phyloP scores from a whole-genome alignment of 2,329 filamentous ascomycete genomes.

The Chaetomium globosum region DNA sequence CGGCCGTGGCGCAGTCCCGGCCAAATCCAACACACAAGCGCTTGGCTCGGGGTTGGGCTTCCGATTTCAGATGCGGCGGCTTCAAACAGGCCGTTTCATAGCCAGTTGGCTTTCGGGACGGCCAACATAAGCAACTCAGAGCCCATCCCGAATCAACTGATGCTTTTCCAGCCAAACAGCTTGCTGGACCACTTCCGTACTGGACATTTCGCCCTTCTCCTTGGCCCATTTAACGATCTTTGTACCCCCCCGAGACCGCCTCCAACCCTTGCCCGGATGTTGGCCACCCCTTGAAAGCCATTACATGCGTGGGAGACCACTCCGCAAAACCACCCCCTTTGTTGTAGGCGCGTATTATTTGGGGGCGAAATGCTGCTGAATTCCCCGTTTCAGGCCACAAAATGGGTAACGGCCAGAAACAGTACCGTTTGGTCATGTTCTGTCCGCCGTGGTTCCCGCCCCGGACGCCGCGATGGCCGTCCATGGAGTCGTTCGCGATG shows the following conservation, averaged over 20 bases:
- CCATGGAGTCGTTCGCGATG: constrained; percentile 2
- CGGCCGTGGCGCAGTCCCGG: not conserved
- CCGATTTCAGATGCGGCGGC: constrained; percentile 18
- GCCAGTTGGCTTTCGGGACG: not conserved
- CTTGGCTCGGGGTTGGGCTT: not conserved
- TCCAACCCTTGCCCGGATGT: not conserved
- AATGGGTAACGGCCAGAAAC: constrained; percentile 10
- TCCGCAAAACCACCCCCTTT: not conserved
- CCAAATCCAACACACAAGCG: not conserved
- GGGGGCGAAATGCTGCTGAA: not conserved
- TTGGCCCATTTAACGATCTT: not conserved
- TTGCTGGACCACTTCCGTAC: not conserved
- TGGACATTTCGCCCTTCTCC: not conserved
- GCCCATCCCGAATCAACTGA: not conserved
- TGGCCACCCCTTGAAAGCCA: constrained; percentile 1
- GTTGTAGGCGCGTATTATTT: not conserved
- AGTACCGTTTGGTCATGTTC: not conserved
- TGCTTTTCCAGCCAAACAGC: not conserved
- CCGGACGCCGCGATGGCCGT: not conserved
- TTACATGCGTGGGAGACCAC: not conserved
- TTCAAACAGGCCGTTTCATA: constrained; percentile 23
- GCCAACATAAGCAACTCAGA: constrained; percentile 2
- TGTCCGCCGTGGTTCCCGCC: constrained; percentile 17
- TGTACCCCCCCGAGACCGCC: not conserved
- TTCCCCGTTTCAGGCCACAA: constrained; percentile 14